Evolutionary conservation across 768 basidiomycete genomes (phyloP), one percentile per base, ranked within the genome.

Genomic region (Hericium rajendrae): DNA sequence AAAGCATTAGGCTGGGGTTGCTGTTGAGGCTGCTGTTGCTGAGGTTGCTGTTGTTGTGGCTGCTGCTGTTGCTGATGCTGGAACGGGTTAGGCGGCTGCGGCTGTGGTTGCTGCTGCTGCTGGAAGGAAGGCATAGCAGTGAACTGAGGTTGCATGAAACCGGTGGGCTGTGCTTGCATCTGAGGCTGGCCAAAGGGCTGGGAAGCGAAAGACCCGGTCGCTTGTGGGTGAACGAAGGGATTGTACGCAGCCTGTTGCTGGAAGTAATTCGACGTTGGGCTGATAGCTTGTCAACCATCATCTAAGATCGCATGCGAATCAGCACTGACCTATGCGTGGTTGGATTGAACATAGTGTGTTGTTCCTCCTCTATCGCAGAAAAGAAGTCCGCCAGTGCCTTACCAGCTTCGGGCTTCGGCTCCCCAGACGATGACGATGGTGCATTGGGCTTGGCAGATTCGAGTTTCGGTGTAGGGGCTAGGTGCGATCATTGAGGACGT

Each of bases 361-460:
- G 86, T 56, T 87, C 84, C 55, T 81, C 78, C 68, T 97, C 94
- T 62, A 99, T 95, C 5, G 89, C 81, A 26, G 76, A 72, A 71
- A 99, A 97, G 75, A 99, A 94, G 70, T 98, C 95, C 18, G 82
- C 71, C 55, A 85, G 74, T 37, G 77, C 78, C 57, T 81, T 82
- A 59, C 70, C 75, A 38, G 57, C 61, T n/a, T 69, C 70, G 38
- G 70, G 62, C 57, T 74, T 75, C 49, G 66, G 58, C 11, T 57
- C 64, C 15, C 55, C 58, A 37, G 62, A 55, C 15, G 67, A 64
- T 20, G 70, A 63, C 13, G 69, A 67, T 8, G 65, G 63, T 15
- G 71, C 53, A 6, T 64, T 54, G 9, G 64, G 58, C 18, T 70
- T 51, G 3, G 66, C 60, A 2, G 73, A 56, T 2, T 69, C 57